Conservation (phyloP, 129 eudicot genomes). For the Tagetes patula region DNA sequence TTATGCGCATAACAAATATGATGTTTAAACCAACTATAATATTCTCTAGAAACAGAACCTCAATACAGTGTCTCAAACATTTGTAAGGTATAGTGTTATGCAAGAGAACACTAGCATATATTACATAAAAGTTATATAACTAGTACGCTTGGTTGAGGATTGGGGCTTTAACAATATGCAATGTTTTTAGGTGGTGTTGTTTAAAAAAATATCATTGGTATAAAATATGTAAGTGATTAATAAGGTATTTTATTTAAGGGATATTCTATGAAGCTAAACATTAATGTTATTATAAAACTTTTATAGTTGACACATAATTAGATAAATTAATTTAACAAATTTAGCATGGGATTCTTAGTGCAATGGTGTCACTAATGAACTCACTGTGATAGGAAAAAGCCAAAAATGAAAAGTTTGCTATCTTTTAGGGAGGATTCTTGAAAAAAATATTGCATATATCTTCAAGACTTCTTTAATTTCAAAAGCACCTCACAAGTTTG, state of each 20-base stretch:
- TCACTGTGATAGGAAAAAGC: constrained; percentile 25
- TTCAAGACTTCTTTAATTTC: constrained; percentile 18
- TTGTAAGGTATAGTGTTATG: no score
- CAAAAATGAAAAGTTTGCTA: constrained; percentile 15
- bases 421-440: constrained; percentile 27
- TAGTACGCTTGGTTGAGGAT: no score
- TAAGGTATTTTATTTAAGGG: not conserved
- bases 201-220: no score
- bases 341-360: constrained; percentile 31
- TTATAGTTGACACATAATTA: not conserved
- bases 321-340: not conserved
- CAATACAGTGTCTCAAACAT: no score
- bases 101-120: no score
- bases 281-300: not conserved
- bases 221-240: no score
- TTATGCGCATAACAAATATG: no score
- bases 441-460: constrained; percentile 18
- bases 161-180: no score
- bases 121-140: no score
- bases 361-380: constrained; percentile 25
- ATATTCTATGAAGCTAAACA: not conserved
- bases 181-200: no score
- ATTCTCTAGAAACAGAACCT: no score
- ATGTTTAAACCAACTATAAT: no score
- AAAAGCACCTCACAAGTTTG: constrained; percentile 44